Base-by-base conservation (phyloP, 495 filamentous ascomycete genomes). In the Cercophora scortea region DNA sequence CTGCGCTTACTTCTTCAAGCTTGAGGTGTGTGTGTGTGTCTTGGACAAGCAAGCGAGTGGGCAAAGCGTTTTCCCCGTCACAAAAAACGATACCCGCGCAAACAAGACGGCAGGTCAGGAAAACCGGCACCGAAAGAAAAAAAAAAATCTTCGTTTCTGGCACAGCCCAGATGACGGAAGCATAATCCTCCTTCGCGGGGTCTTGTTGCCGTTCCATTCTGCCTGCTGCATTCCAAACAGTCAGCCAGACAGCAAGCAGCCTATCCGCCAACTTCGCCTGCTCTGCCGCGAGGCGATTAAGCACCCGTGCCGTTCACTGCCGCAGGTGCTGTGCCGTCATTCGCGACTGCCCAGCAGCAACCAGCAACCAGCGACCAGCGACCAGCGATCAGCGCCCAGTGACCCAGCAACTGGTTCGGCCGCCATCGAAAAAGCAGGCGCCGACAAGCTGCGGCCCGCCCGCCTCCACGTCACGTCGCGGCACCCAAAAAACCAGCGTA, bases 101-200 rank as follows among this genome's bases (percentile, higher is more conserved):
- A 41, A 41, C 38, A 12, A 41, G 38, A 12, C 38, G 38, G 2
- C 25, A 5, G 25, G 2, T 5, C 5, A 5, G 25, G 25, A 25
- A 25, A 25, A n/a, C n/a, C n/a, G n/a, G n/a, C n/a, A n/a, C 5
- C 15, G 50, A 49, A 41, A 50, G 56, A 57, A 53, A 32, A 56
- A 44, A 66, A 48, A 52, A 63, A 56, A 49, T 49, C 51, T 49
- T 53, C 46, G 45, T 49, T 56, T 59, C 35, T 50, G 49, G 41
- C 25, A 51, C 60, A 51, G 55, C 51, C 36, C 36, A 38, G 9
- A 10, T 38, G 10, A 10, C 36, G 42, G 42, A 49, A 55, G 60
- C 59, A 65, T 62, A 62, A 65, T 50, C 57, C 53, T 56, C 43
- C 39, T 50, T 47, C 54, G 57, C 53, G 53, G 59, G 62, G 59